Evolutionary conservation across 768 basidiomycete genomes (phyloP).

Genomic region (Coprinopsis strossmayeri): DNA sequence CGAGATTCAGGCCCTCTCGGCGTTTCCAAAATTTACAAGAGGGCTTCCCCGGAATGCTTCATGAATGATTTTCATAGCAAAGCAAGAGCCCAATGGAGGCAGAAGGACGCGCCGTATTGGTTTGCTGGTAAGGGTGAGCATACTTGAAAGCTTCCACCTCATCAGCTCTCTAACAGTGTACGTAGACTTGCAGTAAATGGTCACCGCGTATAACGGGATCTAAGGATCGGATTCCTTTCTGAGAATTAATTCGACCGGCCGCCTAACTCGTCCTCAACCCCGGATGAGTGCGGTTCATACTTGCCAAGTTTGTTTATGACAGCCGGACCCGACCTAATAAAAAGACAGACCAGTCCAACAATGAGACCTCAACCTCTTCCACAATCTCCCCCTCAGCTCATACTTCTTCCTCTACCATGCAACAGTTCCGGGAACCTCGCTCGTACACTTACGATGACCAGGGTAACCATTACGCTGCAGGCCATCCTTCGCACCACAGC

Average conservation of each 20-base stretch:
- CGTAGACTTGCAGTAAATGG: constrained; percentile 30
- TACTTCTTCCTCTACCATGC: constrained; percentile 19
- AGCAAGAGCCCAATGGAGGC: constrained; percentile 26
- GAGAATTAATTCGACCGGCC: constrained; percentile 1
- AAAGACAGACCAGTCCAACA: constrained; percentile 24
- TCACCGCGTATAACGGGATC: constrained; percentile 39
- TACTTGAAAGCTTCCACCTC: constrained; percentile 24
- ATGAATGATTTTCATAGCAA: constrained; percentile 33
- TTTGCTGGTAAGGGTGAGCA: constrained; percentile 25
- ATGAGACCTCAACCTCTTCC: constrained; percentile 22
- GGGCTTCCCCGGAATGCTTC: constrained; percentile 18
- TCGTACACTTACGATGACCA: constrained; percentile 37
- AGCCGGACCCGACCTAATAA: constrained; percentile 40
- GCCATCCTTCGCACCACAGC: constrained; percentile 21
- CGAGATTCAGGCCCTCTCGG: constrained; percentile 22
- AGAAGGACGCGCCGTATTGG: constrained; percentile 21
- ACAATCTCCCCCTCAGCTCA: constrained; percentile 14
- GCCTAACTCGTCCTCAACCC: no score
- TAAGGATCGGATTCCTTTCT: constrained; percentile 25
- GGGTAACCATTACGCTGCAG: constrained; percentile 22
- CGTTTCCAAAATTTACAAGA: constrained; percentile 26
- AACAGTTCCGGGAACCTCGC: constrained; percentile 36
- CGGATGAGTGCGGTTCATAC: constrained; percentile 22
- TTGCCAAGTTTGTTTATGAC: constrained; percentile 36
- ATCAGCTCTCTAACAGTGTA: constrained; percentile 13